Evolutionary conservation across 257 asterid genomes (phyloP), one percentile per base, ranked within the genome.

Genomic region (Coffea eugenioides): DNA sequence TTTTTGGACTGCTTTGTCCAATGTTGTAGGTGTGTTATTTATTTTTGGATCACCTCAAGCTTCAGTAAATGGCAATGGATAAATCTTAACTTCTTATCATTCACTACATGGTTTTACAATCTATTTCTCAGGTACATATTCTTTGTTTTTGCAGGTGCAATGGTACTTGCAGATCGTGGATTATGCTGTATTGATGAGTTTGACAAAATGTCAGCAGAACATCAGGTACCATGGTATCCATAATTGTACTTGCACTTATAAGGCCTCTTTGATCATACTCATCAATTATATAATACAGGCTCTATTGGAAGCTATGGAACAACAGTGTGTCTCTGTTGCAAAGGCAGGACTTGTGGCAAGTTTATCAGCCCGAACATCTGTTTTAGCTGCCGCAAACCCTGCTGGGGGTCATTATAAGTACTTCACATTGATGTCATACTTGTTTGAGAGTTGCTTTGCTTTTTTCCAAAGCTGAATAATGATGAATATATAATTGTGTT

Each of bases 331-430:
- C 87, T 95, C 99, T 82, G 94, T 95, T 85, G 99, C 99, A 46
- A 95, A 95, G 90, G 99, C 98, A 61, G 99, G 98, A 87, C 97
- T 95, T 78, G 97, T 95, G 77, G 99, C 99, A 82, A 95, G 99
- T 89, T 85, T 95, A 84, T 94, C 99, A 74, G 99, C 99, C 34
- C 87, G 98, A 81, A 95, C 99, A 83, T 87, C 99, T 70, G 89
- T 95, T 91, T 90, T 95, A 89, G 98, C 99, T 73, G 98, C 99
- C 45, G 98, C 99, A 84, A 95, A 95, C 86, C 99, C 99, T 86
- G 94, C 84, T 72, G 98, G 97, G 79, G 99, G 99, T 85, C 99
- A 93, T 84, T 95, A 93, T 79, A 90, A 92, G 99, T 95, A 93
- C 18, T 83, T 76, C 61, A 18, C 71, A 45, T 71, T 18, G 75